Evolutionary conservation across 495 filamentous ascomycete species (phyloP), one percentile per base, ranked within the genome.

Genomic region (Hypoxylon fuscum): DNA sequence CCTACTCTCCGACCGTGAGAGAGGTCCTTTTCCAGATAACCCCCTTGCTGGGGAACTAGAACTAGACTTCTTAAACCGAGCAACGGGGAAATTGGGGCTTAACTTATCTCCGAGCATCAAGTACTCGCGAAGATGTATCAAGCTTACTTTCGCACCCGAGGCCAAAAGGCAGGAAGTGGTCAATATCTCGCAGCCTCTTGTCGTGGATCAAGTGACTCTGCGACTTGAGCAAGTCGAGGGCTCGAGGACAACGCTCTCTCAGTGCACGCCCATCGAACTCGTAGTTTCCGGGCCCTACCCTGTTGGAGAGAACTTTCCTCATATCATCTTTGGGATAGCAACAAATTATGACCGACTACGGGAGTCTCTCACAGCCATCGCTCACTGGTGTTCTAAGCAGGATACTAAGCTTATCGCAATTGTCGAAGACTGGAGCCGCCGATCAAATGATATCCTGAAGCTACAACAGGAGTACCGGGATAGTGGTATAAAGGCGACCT

Each of bases 361-460:
- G 35, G 77, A 81, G 8, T 85, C 83, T 1, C 68, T 87, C 8
- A 74, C 81, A 18, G 76, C 76, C 29, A 83, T 88, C 38, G 65
- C 74, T 14, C 85, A 87, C 66, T 89, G 87, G 87, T 80, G 86
- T 5, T 71, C 82, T 1, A 72, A 81, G 21, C 83, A 81, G 0
- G 72, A 75, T n/a, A 76, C 81, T 12, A 78, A 75, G 20, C 80
- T 90, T 1, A 75, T 87, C 31, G 69, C 85, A 21, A 69, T 80
- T 12, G 71, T 81, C 8, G 81, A 83, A 8, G 78, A 79, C 48
- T 70, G 78, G n/a, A 29, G 38, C 1, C 37, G 63, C 10, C 31
- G 25, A 7, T 3, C 25, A 2, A 25, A 31, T 12, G 51, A 59
- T 3, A 50, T 74, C 20, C 41, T 65, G 12, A 41, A 45, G 0